Evolutionary conservation across 345 rosid genomes (phyloP), one percentile per base, ranked within the genome.

Genomic region (Geranium rotundifolium): DNA sequence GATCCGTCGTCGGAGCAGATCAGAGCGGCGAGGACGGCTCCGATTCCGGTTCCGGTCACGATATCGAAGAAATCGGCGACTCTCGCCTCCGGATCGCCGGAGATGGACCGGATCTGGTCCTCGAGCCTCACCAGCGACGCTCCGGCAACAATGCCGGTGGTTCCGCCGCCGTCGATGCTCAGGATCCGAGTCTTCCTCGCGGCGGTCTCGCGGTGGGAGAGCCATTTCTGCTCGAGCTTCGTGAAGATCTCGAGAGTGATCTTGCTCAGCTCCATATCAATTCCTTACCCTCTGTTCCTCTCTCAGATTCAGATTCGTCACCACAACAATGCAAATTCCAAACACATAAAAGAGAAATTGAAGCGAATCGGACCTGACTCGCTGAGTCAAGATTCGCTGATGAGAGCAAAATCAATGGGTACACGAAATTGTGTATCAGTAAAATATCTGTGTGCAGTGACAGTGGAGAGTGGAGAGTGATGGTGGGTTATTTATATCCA

Each of bases 131-230:
- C 31, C 13, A 89, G 70, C 56, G 86, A 52, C 34, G 87, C 76
- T 7, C 77, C 85, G 41, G 93, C 80, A 20, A 86, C 81, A 81
- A 81, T 81, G 90, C 71, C 77, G 56, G 84, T 67, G 66, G 85
- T 84, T 56, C 89, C 85, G 30, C 92, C 92, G 29, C 92, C 92
- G 74, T 89, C 96, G 66, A 89, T 82, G 80, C 90, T 76, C 52
- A 89, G 92, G 39, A 89, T 65, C 7, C 92, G 85, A 4, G 82
- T 86, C 75, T 86, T 86, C 77, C 74, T 81, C 17, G 10, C 41
- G 41, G 75, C 14, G 60, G 70, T 60, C 30, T 79, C 86, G 66
- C 84, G 85, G 80, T 86, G 92, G 8, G 96, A 82, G 19, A 89
- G 84, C 90, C 87, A 86, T 75, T 86, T 78, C 60, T 80, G 90